Percentiles rank a stretch among this genome's conserved stretches.
Conservation (phyloP, 148 eudicot species). For the Beta vulgaris region DNA sequence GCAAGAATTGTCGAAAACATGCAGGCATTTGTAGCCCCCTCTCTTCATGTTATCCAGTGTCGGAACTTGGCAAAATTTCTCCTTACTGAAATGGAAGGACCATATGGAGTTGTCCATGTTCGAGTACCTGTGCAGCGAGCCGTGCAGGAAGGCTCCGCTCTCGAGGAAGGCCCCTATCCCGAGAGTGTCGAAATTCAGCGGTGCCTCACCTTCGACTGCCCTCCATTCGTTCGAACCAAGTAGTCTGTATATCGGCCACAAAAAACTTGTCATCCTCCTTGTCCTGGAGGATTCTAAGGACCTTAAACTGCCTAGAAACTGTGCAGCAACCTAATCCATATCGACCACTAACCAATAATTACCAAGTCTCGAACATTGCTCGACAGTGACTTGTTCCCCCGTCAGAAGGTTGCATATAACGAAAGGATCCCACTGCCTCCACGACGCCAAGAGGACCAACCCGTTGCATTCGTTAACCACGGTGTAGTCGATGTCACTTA, state of each 20-base stretch:
- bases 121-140: background rate
- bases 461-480: background rate
- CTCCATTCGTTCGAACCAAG: conserved; percentile 1
- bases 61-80: background rate
- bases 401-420: background rate
- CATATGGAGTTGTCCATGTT: background rate
- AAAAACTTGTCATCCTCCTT: no score
- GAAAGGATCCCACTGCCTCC: background rate
- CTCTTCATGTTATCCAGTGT: background rate
- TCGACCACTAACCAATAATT: no score
- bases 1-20: no score
- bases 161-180: no score
- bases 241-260: background rate
- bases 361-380: background rate
- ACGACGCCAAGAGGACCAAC: background rate
- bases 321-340: conserved; percentile 6
- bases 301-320: background rate
- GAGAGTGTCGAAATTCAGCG: no score
- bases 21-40: background rate
- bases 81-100: conserved; percentile 7
- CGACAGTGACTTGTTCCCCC: background rate
- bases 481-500: background rate
- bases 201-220: no score
- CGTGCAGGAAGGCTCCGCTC: background rate
- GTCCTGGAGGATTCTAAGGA: background rate